A percentile compares a stretch with the other conserved stretches of the same genome.
Evolutionary conservation across 2,329 filamentous ascomycete species (phyloP).

Genomic region (Aspergillus pseudotamarii): DNA sequence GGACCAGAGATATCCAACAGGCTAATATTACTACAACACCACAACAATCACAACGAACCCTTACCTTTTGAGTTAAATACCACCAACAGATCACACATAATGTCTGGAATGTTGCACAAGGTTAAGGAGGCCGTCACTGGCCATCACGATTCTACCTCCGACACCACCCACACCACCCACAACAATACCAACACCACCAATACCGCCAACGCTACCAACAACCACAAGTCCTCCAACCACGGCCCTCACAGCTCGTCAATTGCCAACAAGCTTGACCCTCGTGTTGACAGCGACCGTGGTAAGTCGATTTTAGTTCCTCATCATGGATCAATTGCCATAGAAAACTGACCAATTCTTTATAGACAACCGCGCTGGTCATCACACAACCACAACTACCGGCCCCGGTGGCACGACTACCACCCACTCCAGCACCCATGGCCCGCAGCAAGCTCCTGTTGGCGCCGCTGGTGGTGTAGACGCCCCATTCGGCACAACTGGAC

Average conservation of each 20-base stretch:
- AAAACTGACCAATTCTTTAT: neutral
- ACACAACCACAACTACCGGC: constrained; percentile 6
- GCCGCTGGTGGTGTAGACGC: neutral
- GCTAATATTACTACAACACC: neutral
- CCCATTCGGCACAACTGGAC: neutral
- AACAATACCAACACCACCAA: neutral
- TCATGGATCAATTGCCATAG: neutral
- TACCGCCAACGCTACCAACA: neutral
- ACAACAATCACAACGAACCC: neutral
- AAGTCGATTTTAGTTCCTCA: neutral
- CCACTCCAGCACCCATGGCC: neutral
- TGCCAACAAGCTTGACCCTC: constrained; percentile 25
- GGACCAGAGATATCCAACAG: neutral
- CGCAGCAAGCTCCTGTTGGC: constrained; percentile 6
- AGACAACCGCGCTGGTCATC: constrained; percentile 13
- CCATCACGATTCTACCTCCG: constrained; percentile 24
- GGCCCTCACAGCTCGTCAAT: constrained; percentile 19
- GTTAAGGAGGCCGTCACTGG: constrained; percentile 46
- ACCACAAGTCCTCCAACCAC: constrained; percentile 11
- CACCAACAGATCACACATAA: constrained; percentile 26
- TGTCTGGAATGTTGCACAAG: constrained; percentile 49
- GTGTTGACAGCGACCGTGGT: constrained; percentile 22
- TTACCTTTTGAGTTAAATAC: neutral
- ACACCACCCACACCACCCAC: neutral
- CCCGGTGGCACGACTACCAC: constrained; percentile 1